Conservation (phyloP, 2,329 filamentous ascomycete species). For the Scytalidium sp. region DNA sequence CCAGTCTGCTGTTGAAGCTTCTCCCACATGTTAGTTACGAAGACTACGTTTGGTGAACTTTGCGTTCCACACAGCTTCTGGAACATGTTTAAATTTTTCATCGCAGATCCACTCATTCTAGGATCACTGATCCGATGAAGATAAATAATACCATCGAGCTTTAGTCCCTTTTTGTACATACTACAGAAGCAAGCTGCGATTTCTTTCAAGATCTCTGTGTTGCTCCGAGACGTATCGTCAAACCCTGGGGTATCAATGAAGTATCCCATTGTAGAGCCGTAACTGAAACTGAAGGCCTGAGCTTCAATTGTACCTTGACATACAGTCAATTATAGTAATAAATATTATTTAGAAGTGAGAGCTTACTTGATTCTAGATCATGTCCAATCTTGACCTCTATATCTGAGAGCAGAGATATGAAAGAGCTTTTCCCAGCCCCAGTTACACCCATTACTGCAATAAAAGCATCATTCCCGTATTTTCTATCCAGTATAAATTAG, state of each 20-base stretch:
- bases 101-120: conserved; percentile 35
- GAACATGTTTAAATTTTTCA: conserved; percentile 42
- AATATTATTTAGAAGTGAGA: background rate
- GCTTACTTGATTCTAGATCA: conserved; percentile 5
- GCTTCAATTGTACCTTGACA: conserved; percentile 5
- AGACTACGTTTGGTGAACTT: conserved; percentile 35
- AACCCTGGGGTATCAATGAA: conserved; percentile 43
- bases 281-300: background rate
- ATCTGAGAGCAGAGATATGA: conserved; percentile 5
- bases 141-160: conserved; percentile 40
- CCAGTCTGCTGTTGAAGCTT: conserved; percentile 6
- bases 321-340: background rate
- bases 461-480: too few relatives aligned
- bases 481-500: too few relatives aligned
- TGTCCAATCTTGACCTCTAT: conserved; percentile 6
- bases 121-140: conserved; percentile 40
- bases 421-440: conserved; percentile 8
- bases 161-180: conserved; percentile 21
- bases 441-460: conserved; percentile 8
- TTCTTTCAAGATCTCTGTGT: conserved; percentile 36
- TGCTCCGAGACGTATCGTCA: conserved; percentile 36
- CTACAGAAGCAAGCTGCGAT: conserved; percentile 31
- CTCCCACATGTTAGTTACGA: conserved; percentile 43
- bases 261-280: conserved; percentile 13
- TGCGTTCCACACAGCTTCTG: conserved; percentile 39